These are phyloP conservation scores for Populus simonii DNA, from an alignment of 345 rosid species.

Conservation along the genomic window DNA sequence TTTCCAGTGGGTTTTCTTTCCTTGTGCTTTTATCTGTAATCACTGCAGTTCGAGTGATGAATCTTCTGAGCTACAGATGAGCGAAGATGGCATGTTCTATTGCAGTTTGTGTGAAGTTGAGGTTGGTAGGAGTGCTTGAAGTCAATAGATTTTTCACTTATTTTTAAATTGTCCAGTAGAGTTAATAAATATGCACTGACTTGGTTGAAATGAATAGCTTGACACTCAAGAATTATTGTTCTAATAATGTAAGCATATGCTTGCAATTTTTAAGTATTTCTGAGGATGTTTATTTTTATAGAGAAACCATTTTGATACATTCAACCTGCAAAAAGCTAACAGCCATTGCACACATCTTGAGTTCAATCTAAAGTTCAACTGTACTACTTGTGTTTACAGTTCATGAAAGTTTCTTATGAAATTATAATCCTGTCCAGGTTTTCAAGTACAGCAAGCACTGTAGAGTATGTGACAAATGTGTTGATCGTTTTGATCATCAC, in stretches of 20 bases:
- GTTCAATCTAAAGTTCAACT: background rate
- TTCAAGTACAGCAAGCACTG: conserved; percentile 98
- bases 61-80: conserved; percentile 63
- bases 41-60: conserved; percentile 50
- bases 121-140: conserved; percentile 43
- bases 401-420: background rate
- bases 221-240: background rate
- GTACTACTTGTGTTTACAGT: background rate
- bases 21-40: conserved; percentile 67
- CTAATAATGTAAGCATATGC: background rate
- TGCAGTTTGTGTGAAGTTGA: conserved; percentile 97
- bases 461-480: conserved; percentile 96
- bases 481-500: conserved; percentile 89
- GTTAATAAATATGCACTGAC: background rate
- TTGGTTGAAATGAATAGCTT: background rate
- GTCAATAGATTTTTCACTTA: background rate
- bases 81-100: conserved; percentile 97
- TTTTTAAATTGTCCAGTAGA: background rate
- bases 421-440: conserved; percentile 48
- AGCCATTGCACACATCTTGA: background rate
- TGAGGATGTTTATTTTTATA: background rate
- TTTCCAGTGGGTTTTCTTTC: conserved; percentile 45
- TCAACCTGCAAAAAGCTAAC: background rate
- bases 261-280: background rate
- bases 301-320: background rate